Evolutionary conservation across 2,329 filamentous ascomycete genomes (phyloP).

Genomic region (Trichoderma asperellum): DNA sequence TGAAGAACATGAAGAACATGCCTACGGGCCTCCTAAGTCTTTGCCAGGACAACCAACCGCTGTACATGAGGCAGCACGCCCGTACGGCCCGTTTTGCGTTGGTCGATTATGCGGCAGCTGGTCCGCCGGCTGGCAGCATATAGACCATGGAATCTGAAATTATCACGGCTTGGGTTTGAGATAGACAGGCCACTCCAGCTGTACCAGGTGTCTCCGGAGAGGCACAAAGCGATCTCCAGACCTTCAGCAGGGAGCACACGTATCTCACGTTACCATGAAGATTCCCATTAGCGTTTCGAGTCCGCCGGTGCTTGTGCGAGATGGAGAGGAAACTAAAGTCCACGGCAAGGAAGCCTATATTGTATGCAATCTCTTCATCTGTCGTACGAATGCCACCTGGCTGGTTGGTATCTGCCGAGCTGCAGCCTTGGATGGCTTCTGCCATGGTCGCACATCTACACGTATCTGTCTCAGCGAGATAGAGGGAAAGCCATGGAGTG

Average conservation of each 20-base stretch:
- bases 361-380: neutral
- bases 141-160: neutral
- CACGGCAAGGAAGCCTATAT: neutral
- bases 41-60: neutral
- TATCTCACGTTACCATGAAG: conserved; percentile 10
- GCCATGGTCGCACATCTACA: neutral
- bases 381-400: neutral
- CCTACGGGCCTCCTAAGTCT: neutral
- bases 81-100: conserved; percentile 4
- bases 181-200: neutral
- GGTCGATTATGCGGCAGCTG: conserved; percentile 7
- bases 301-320: conserved; percentile 13
- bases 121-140: conserved; percentile 12
- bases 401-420: conserved; percentile 2
- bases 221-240: neutral
- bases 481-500: neutral
- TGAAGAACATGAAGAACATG: neutral
- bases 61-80: neutral
- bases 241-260: neutral
- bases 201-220: neutral
- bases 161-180: neutral
- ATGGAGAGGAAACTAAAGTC: neutral
- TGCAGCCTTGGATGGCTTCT: neutral
- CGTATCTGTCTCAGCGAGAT: neutral
- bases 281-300: conserved; percentile 5